These are phyloP conservation scores for Trametes coccinea DNA, from an alignment of 768 basidiomycete species.

Conservation along the genomic window DNA sequence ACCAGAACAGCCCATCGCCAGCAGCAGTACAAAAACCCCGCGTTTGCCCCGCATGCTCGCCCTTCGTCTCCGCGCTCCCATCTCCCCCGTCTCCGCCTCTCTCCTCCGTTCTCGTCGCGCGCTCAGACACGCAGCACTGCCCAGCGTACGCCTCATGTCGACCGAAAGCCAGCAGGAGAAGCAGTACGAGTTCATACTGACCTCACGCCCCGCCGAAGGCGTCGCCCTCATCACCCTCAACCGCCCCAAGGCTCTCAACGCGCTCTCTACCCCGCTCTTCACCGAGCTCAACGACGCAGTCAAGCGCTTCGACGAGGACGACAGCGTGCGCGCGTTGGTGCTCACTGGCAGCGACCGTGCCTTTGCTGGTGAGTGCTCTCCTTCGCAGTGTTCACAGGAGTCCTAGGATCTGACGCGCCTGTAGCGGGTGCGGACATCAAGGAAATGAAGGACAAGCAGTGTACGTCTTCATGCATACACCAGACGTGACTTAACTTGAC, in stretches of 20 bases:
- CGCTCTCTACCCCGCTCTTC: constrained; percentile 80
- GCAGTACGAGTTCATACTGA: constrained; percentile 66
- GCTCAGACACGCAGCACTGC: constrained; percentile 2
- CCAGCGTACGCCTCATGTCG: constrained; percentile 45
- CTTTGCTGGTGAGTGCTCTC: constrained; percentile 74
- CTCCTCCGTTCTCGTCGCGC: constrained; percentile 14
- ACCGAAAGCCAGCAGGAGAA: constrained; percentile 24
- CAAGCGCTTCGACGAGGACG: constrained; percentile 67
- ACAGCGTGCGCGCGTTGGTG: constrained; percentile 78
- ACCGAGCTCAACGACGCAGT: constrained; percentile 80
- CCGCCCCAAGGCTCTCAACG: constrained; percentile 88
- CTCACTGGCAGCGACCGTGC: constrained; percentile 91
- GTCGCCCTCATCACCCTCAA: constrained; percentile 86
- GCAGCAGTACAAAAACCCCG: neutral
- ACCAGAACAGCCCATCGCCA: neutral
- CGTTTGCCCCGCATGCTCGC: constrained; percentile 1
- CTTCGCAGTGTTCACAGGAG: neutral
- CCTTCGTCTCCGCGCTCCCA: constrained; percentile 9
- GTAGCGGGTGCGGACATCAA: constrained; percentile 97
- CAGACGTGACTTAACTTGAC: constrained; percentile 14
- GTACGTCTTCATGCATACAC: constrained; percentile 42
- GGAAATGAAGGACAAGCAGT: constrained; percentile 97
- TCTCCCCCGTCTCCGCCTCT: constrained; percentile 11
- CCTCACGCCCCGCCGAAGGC: constrained; percentile 63
- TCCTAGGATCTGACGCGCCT: constrained; percentile 4